Percentiles rank a stretch among this genome's conserved stretches.
Evolutionary conservation across 306 rosid genomes (phyloP).

Genomic region (Carpinus fangiana): DNA sequence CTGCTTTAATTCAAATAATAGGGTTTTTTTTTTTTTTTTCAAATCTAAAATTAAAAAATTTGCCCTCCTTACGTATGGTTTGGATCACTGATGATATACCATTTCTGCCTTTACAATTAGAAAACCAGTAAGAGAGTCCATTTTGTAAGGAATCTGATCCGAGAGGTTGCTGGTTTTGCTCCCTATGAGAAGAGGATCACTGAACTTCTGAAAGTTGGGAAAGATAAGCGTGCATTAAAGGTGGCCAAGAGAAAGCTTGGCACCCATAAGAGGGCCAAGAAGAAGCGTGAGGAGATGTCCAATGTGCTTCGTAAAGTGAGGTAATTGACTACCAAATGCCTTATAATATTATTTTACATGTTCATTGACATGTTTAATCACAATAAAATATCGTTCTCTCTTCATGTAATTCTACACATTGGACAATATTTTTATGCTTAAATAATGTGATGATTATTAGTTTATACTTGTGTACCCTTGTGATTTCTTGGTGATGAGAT

Average conservation of each 20-base stretch:
- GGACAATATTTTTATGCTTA: no score
- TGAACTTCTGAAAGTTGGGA: constrained; percentile 88
- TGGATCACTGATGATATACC: neutral
- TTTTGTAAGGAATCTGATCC: constrained; percentile 72
- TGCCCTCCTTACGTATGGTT: neutral
- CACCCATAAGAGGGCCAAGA: constrained; percentile 86
- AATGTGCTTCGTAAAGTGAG: constrained; percentile 87
- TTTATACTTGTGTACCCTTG: neutral
- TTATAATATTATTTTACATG: neutral
- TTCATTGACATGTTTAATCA: neutral
- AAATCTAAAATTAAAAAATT: no score
- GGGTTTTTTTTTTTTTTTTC: neutral
- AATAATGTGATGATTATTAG: neutral
- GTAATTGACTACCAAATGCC: constrained; percentile 26
- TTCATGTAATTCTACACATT: neutral
- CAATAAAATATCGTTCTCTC: neutral
- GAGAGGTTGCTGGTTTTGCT: constrained; percentile 91
- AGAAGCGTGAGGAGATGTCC: constrained; percentile 92
- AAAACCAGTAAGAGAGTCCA: constrained; percentile 80
- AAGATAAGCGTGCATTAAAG: constrained; percentile 83
- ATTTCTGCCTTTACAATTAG: constrained; percentile 28
- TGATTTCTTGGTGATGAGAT: neutral
- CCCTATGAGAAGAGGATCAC: constrained; percentile 88
- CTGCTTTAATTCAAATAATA: neutral
- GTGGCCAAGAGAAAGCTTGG: constrained; percentile 89